phyloP scores from a whole-genome alignment of 176 grass and related monocot genomes.

The Cenchrus purpureus region DNA sequence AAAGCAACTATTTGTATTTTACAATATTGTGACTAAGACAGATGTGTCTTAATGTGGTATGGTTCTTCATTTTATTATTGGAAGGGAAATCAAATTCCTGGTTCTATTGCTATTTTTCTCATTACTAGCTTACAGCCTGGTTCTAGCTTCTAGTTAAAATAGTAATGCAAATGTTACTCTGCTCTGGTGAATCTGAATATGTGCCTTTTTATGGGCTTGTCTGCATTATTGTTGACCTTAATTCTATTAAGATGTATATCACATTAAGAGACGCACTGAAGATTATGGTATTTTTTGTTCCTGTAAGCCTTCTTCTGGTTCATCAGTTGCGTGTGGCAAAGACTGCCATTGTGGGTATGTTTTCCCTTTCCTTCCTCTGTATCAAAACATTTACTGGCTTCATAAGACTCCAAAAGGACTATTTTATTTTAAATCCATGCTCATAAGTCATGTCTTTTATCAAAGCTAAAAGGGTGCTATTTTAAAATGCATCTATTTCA shows the following conservation, averaged over 20 bases:
- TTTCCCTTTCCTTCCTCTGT: slow-evolving; percentile 14
- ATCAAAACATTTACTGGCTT: slow-evolving; percentile 12
- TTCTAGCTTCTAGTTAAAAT: background rate
- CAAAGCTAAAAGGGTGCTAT: background rate
- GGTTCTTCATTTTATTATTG: background rate
- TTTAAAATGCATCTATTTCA: background rate
- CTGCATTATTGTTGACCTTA: slow-evolving; percentile 42
- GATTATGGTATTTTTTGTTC: slow-evolving; percentile 94
- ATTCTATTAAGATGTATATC: slow-evolving; percentile 71
- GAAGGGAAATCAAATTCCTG: background rate
- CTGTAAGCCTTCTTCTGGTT: slow-evolving; percentile 66
- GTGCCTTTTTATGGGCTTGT: background rate
- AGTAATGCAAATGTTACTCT: background rate
- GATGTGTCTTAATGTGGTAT: slow-evolving; percentile 26
- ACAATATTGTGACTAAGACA: slow-evolving; percentile 8
- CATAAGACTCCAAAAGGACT: background rate
- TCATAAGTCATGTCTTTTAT: background rate
- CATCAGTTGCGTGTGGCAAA: slow-evolving; percentile 62
- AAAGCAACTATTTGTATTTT: slow-evolving; percentile 5
- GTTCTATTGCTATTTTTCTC: background rate
- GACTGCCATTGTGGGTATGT: slow-evolving; percentile 87
- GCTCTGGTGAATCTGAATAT: background rate
- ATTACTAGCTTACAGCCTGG: background rate
- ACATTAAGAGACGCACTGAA: slow-evolving; percentile 73
- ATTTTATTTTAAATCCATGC: background rate